Conservation (phyloP, 352 stramenopile genomes). For the Phytophthora cryptogea region DNA sequence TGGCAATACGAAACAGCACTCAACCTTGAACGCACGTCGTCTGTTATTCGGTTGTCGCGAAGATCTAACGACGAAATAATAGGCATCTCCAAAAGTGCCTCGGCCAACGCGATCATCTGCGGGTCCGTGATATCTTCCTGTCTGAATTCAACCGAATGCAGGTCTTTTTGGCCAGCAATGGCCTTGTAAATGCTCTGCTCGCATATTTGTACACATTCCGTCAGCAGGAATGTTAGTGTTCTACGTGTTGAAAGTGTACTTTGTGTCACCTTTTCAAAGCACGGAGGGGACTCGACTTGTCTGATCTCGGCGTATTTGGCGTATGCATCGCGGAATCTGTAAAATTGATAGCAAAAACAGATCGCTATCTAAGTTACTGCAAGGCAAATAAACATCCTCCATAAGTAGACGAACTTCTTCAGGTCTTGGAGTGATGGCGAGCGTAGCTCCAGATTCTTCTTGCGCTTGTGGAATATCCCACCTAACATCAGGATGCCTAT, state of each 20-base stretch:
- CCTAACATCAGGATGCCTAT: conserved; percentile 50
- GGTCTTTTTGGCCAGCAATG: conserved; percentile 81
- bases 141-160: conserved; percentile 73
- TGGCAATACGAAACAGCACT: neutral
- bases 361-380: neutral
- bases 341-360: neutral
- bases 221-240: neutral
- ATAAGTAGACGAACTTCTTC: conserved; percentile 49
- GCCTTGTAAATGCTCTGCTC: conserved; percentile 85
- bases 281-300: conserved; percentile 68
- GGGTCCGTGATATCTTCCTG: conserved; percentile 83
- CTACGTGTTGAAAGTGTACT: neutral
- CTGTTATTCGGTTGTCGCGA: conserved; percentile 78
- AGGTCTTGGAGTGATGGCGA: conserved; percentile 75
- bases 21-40: conserved; percentile 54
- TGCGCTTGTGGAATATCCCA: conserved; percentile 81
- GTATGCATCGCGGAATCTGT: conserved; percentile 75
- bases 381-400: neutral
- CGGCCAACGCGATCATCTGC: conserved; percentile 76
- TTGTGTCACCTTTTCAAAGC: conserved; percentile 59
- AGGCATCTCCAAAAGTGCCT: conserved; percentile 76
- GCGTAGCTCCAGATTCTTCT: conserved; percentile 80
- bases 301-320: conserved; percentile 58
- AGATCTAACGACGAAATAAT: conserved; percentile 79
- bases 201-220: neutral